Percentiles rank a stretch among this genome's conserved stretches.
phyloP scores from a whole-genome alignment of 169 alveolate species.

The Babesia gibsoni region DNA sequence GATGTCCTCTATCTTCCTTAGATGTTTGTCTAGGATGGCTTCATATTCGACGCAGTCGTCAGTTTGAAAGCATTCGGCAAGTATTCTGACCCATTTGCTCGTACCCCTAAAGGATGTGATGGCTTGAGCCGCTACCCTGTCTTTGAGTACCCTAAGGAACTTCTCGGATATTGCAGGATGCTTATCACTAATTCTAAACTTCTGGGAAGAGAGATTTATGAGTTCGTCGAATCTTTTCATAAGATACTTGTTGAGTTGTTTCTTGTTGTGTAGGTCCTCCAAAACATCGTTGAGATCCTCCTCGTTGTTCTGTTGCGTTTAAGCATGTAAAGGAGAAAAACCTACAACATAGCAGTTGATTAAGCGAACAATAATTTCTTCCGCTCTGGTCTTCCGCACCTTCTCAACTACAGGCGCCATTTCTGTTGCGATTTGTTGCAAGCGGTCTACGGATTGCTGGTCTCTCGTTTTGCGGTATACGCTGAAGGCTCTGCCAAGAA shows the following conservation, averaged over 20 bases:
- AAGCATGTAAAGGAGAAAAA: background rate
- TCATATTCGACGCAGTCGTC: slow-evolving; percentile 20
- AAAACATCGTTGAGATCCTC: slow-evolving; percentile 54
- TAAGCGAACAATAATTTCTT: slow-evolving; percentile 35
- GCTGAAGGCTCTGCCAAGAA: slow-evolving; percentile 53
- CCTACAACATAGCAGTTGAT: slow-evolving; percentile 54
- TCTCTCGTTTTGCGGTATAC: slow-evolving; percentile 36
- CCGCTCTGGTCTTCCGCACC: slow-evolving; percentile 48
- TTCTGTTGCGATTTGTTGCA: slow-evolving; percentile 43
- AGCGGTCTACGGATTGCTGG: slow-evolving; percentile 22
- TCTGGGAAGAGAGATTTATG: slow-evolving; percentile 41
- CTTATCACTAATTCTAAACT: slow-evolving; percentile 51
- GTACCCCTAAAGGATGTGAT: slow-evolving; percentile 57
- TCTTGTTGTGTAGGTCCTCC: slow-evolving; percentile 44
- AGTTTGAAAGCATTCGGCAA: slow-evolving; percentile 57
- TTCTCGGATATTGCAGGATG: slow-evolving; percentile 61
- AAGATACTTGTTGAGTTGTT: slow-evolving; percentile 52
- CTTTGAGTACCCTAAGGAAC: slow-evolving; percentile 44
- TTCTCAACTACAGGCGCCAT: slow-evolving; percentile 54
- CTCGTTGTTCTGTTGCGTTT: slow-evolving; percentile 11
- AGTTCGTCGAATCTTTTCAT: slow-evolving; percentile 52
- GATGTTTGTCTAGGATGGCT: slow-evolving; percentile 2
- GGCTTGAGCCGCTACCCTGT: slow-evolving; percentile 58
- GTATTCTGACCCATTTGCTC: slow-evolving; percentile 35
- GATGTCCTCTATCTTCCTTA: slow-evolving; percentile 50